These are phyloP conservation scores for Arthrobotrys musiformis DNA, from an alignment of 2,329 filamentous ascomycete genomes.

Conservation along the genomic window DNA sequence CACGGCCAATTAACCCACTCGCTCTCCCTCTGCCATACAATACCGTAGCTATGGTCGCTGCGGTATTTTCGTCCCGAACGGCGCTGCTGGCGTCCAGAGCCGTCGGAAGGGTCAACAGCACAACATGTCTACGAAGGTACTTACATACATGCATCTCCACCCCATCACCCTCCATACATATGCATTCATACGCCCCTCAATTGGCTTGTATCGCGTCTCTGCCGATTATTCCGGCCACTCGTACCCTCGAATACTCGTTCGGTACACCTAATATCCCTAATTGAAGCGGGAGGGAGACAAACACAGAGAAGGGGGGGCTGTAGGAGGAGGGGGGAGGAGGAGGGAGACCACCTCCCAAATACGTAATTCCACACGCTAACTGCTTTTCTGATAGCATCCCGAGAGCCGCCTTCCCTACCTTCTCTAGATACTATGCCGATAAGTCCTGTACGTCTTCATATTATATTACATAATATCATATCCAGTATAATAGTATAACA, in stretches of 20 bases:
- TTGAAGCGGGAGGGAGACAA: too few relatives aligned
- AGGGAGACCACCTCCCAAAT: not conserved
- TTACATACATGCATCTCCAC: too few relatives aligned
- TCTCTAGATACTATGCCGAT: conserved; percentile 54
- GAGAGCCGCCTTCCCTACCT: conserved; percentile 31
- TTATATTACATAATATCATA: too few relatives aligned
- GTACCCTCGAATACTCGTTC: not conserved
- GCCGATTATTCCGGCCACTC: not conserved
- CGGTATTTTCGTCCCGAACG: conserved; percentile 51
- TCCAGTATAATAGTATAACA: not conserved
- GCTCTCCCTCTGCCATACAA: not conserved
- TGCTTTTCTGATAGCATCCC: conserved; percentile 13
- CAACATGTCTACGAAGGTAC: conserved; percentile 42
- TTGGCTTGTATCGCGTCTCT: not conserved
- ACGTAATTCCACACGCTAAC: conserved; percentile 32
- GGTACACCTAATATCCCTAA: not conserved
- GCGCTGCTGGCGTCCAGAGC: conserved; percentile 49
- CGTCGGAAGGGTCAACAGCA: conserved; percentile 35
- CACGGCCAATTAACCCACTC: not conserved
- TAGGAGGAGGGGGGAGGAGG: not conserved
- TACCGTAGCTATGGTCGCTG: conserved; percentile 38
- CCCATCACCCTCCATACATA: not conserved
- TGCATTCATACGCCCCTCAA: not conserved
- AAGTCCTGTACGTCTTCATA: conserved; percentile 37
- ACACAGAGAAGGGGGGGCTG: too few relatives aligned